Percentiles rank a stretch among this genome's conserved stretches.
Conservation (phyloP, 2,329 filamentous ascomycete genomes). For the Colletotrichum costaricense region DNA sequence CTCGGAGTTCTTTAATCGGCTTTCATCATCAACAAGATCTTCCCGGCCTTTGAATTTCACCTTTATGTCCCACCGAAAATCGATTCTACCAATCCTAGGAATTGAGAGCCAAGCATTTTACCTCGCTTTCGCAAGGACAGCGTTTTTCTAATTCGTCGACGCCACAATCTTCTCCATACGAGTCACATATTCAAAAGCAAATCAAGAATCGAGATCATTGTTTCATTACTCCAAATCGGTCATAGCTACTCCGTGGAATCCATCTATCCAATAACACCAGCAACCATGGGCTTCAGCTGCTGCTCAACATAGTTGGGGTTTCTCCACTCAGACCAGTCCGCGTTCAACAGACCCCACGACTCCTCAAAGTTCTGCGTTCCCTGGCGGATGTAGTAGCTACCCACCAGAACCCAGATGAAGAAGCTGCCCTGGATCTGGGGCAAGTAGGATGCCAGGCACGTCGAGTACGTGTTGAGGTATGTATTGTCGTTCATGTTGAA, state of each 20-base stretch:
- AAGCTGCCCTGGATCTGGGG: constrained; percentile 62
- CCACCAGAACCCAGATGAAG: constrained; percentile 69
- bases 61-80: too few species aligned
- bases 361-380: constrained; percentile 68
- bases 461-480: constrained; percentile 61
- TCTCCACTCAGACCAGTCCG: constrained; percentile 66
- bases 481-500: constrained; percentile 60
- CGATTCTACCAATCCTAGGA: too few species aligned
- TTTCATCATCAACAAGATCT: too few species aligned
- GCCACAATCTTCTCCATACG: background rate
- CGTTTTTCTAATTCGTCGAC: background rate
- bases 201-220: background rate
- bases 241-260: background rate
- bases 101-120: background rate
- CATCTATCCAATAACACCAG: constrained; percentile 40
- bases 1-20: too few species aligned
- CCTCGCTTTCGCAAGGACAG: background rate
- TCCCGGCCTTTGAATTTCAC: too few species aligned
- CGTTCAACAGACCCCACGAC: constrained; percentile 65
- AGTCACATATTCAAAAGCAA: background rate
- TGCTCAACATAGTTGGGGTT: constrained; percentile 54
- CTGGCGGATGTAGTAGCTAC: constrained; percentile 67
- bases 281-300: constrained; percentile 54
- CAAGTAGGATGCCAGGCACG: constrained; percentile 62
- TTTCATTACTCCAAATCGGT: background rate